phyloP scores from a whole-genome alignment of 1,284 basidiomycete genomes.

The Trametes sp. region DNA sequence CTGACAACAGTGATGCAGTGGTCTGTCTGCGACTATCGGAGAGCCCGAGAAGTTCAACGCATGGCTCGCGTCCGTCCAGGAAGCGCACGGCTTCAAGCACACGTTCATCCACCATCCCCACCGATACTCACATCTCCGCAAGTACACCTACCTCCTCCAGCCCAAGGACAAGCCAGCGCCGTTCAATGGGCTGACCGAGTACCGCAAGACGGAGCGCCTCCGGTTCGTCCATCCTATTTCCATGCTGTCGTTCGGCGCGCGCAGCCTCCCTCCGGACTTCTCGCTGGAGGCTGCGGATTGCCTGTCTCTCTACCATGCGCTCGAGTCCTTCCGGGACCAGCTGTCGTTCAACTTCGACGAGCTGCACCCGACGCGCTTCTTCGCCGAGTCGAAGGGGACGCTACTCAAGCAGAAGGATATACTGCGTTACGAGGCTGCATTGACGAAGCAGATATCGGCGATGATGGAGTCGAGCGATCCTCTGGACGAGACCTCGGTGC shows the following conservation, averaged over 20 bases:
- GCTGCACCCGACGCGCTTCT: constrained; percentile 57
- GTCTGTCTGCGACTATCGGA: constrained; percentile 75
- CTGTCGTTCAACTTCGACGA: constrained; percentile 40
- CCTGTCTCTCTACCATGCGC: constrained; percentile 56
- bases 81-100: constrained; percentile 62
- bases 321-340: constrained; percentile 38
- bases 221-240: constrained; percentile 69
- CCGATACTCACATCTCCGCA: constrained; percentile 76
- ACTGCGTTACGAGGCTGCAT: constrained; percentile 59
- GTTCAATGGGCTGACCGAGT: constrained; percentile 50
- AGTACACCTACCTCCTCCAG: constrained; percentile 60
- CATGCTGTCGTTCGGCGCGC: constrained; percentile 44
- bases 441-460: constrained; percentile 54
- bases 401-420: constrained; percentile 66
- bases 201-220: constrained; percentile 48
- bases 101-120: constrained; percentile 67
- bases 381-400: constrained; percentile 40
- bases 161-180: constrained; percentile 25
- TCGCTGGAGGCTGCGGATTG: constrained; percentile 67
- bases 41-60: constrained; percentile 67
- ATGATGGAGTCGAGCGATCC: constrained; percentile 50
- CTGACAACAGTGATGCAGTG: constrained; percentile 46
- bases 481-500: constrained; percentile 43
- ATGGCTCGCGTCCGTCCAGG: constrained; percentile 70
- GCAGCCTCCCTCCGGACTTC: constrained; percentile 62